These are phyloP conservation scores for Zymoseptoria tritici DNA, from an alignment of 2,329 filamentous ascomycete genomes.

Conservation along the genomic window DNA sequence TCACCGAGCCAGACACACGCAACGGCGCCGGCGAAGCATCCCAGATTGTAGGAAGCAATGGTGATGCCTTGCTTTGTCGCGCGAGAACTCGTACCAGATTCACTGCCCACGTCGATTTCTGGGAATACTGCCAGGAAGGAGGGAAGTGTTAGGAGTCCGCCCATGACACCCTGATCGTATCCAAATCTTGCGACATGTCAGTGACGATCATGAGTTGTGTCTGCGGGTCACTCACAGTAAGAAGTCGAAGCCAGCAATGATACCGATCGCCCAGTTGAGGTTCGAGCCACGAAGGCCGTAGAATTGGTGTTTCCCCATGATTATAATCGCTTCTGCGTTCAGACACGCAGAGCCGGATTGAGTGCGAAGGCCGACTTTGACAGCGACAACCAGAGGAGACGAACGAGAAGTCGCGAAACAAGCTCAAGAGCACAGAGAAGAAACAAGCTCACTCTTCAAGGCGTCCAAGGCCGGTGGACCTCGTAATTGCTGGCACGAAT, in stretches of 20 bases:
- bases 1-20: conserved; percentile 45
- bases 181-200: conserved; percentile 1
- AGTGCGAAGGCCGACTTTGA: neutral
- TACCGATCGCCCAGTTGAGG: conserved; percentile 37
- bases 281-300: conserved; percentile 35
- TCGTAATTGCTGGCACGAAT: neutral
- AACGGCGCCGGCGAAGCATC: conserved; percentile 45
- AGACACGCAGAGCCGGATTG: conserved; percentile 3
- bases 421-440: neutral
- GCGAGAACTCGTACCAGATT: conserved; percentile 3
- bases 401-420: neutral
- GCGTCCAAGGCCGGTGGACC: too few species aligned
- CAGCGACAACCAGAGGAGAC: neutral
- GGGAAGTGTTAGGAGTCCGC: conserved; percentile 37
- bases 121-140: conserved; percentile 38
- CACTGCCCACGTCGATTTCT: conserved; percentile 28
- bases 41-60: conserved; percentile 28
- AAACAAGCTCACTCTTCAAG: neutral
- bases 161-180: conserved; percentile 31
- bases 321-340: neutral
- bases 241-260: conserved; percentile 39
- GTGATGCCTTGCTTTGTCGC: conserved; percentile 14
- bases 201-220: conserved; percentile 1
- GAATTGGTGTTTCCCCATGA: conserved; percentile 18
- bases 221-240: conserved; percentile 5